Evolutionary conservation across 1,284 basidiomycete species (phyloP).

Genomic region (Porodaedalea pini): DNA sequence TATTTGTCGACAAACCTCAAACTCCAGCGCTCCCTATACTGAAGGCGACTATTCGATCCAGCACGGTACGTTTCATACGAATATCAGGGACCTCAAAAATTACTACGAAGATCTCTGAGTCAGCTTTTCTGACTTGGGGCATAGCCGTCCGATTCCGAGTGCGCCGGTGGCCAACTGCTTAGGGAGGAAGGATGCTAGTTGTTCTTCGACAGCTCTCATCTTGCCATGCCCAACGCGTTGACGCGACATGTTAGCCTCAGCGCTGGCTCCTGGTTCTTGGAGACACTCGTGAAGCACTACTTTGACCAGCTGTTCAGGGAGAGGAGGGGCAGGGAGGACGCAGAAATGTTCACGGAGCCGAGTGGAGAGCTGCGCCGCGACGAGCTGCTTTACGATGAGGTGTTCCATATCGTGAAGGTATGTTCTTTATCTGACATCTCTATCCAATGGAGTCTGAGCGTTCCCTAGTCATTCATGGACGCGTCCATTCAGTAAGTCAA

Average conservation of each 20-base stretch:
- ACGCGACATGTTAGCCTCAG: constrained; percentile 59
- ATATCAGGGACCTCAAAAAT: no score
- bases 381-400: constrained; percentile 80
- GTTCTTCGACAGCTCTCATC: neutral
- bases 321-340: constrained; percentile 21
- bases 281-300: constrained; percentile 81
- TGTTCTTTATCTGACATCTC: no score
- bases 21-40: no score
- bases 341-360: constrained; percentile 21
- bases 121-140: neutral
- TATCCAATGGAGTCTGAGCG: no score
- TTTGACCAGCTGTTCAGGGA: constrained; percentile 58
- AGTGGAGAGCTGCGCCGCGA: constrained; percentile 54
- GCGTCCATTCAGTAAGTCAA: no score
- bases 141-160: no score
- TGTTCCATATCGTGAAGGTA: constrained; percentile 78
- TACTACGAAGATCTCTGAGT: no score
- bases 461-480: no score
- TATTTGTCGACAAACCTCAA: no score
- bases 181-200: neutral
- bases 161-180: no score
- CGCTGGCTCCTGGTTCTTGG: constrained; percentile 72
- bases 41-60: no score
- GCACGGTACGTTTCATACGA: no score
- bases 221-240: constrained; percentile 44